phyloP scores from a whole-genome alignment of 2,329 filamentous ascomycete species.

The Orbilia quercus region DNA sequence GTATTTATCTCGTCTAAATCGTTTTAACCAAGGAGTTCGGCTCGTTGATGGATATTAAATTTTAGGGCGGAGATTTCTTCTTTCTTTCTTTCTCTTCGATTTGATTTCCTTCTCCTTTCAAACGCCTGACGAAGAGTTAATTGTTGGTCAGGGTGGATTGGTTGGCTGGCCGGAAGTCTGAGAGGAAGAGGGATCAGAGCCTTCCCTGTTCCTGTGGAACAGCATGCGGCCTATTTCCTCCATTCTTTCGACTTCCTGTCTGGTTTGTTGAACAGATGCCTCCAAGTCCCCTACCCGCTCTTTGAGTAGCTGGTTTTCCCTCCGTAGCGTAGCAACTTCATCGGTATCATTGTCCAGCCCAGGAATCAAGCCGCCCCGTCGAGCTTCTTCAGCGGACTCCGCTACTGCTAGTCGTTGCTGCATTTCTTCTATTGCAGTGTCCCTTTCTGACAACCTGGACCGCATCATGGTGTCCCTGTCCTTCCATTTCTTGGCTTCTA shows the following conservation, averaged over 20 bases:
- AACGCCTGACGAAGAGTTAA: not conserved
- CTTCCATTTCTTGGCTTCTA: constrained; percentile 48
- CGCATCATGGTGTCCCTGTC: constrained; percentile 36
- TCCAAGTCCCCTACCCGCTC: constrained; percentile 33
- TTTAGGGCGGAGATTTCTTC: not conserved
- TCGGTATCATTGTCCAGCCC: constrained; percentile 27
- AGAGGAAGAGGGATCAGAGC: constrained; percentile 12
- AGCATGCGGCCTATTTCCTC: constrained; percentile 52
- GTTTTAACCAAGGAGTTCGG: not conserved
- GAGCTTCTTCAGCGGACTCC: constrained; percentile 18
- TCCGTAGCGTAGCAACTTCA: constrained; percentile 20
- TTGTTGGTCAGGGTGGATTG: constrained; percentile 16
- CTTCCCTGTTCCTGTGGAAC: constrained; percentile 36
- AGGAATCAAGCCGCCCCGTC: constrained; percentile 8
- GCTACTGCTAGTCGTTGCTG: constrained; percentile 33
- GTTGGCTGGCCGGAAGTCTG: constrained; percentile 12
- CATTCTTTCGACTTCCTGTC: constrained; percentile 48
- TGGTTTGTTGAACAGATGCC: constrained; percentile 26
- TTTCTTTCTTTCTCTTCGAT: not conserved
- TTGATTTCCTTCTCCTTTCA: no score
- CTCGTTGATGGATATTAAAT: not conserved
- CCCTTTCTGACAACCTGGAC: constrained; percentile 35
- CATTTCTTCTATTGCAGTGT: constrained; percentile 42
- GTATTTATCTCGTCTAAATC: not conserved
- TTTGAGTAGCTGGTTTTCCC: constrained; percentile 46